phyloP scores from a whole-genome alignment of 176 grass and related monocot species.

The Panicum miliaceum region DNA sequence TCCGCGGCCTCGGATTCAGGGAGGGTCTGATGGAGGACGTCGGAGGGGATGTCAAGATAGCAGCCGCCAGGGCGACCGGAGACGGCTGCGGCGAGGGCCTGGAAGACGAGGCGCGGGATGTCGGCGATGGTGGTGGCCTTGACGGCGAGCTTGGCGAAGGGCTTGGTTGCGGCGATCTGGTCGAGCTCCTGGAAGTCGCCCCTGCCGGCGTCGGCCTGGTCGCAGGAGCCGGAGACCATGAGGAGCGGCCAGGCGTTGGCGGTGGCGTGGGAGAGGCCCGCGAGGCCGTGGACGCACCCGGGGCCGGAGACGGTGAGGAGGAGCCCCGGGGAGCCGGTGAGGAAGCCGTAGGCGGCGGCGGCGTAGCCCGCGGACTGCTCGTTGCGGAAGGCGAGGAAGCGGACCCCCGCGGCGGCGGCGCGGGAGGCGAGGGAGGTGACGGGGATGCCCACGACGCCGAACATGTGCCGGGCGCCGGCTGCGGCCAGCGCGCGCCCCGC shows the following conservation, averaged over 20 bases:
- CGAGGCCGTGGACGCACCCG: conserved; percentile 85
- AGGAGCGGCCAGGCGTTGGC: conserved; percentile 82
- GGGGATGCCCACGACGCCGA: conserved; percentile 93
- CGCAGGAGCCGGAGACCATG: conserved; percentile 91
- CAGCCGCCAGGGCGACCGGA: conserved; percentile 74
- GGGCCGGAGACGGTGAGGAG: conserved; percentile 94
- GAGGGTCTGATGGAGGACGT: conserved; percentile 93
- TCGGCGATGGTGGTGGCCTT: conserved; percentile 68
- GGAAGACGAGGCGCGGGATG: conserved; percentile 77
- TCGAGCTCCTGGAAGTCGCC: conserved; percentile 99
- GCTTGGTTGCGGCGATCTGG: conserved; percentile 76
- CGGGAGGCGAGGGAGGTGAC: conserved; percentile 87
- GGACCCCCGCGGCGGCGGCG: conserved; percentile 63
- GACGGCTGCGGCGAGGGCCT: conserved; percentile 60
- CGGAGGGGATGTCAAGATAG: conserved; percentile 88
- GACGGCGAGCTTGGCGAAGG: conserved; percentile 81
- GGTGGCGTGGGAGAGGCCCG: conserved; percentile 85
- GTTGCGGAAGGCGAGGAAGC: conserved; percentile 94
- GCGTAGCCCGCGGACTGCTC: conserved; percentile 94
- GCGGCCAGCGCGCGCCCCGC: conserved; percentile 62
- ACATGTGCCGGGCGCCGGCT: conserved; percentile 79
- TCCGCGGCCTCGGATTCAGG: conserved; percentile 59
- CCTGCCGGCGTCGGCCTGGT: conserved; percentile 69
- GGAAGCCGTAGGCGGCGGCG: conserved; percentile 83
- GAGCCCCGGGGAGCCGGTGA: conserved; percentile 65